A percentile compares a stretch with the other conserved stretches of the same genome.
Evolutionary conservation across 2,329 filamentous ascomycete genomes (phyloP).

Genomic region (Hypoxylon sp.): DNA sequence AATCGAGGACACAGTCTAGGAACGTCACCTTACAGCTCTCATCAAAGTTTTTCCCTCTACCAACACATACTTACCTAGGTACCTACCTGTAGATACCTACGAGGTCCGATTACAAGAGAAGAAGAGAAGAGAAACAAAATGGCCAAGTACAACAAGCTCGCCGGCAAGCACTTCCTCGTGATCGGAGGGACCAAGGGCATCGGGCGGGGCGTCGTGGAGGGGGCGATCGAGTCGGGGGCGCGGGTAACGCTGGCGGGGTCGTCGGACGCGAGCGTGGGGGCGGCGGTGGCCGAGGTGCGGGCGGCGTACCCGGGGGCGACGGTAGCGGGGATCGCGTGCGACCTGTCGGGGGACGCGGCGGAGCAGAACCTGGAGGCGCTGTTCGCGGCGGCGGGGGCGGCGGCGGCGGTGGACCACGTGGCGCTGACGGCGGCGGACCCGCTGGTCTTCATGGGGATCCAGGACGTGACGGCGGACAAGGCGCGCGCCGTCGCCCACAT

Average conservation of each 20-base stretch:
- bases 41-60: too few species aligned
- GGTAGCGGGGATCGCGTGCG: conserved; percentile 35
- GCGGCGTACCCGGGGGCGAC: conserved; percentile 28
- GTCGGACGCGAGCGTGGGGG: conserved; percentile 31
- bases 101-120: too few species aligned
- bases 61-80: not conserved
- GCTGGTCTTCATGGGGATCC: conserved; percentile 31
- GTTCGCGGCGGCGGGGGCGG: conserved; percentile 21
- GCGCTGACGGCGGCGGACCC: conserved; percentile 45
- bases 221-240: conserved; percentile 37
- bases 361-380: conserved; percentile 40
- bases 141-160: conserved; percentile 46
- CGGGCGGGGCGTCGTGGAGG: conserved; percentile 42
- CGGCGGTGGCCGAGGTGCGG: conserved; percentile 34
- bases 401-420: conserved; percentile 40
- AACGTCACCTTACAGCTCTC: too few species aligned
- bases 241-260: conserved; percentile 40
- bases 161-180: conserved; percentile 43
- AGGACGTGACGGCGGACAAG: conserved; percentile 39
- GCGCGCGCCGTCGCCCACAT: conserved; percentile 42
- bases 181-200: conserved; percentile 43
- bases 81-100: too few species aligned
- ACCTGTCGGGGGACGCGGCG: conserved; percentile 34
- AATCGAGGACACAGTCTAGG: too few species aligned
- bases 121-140: conserved; percentile 23